Base-by-base conservation (phyloP, 805 yeast species). In the Candida argentea region DNA sequence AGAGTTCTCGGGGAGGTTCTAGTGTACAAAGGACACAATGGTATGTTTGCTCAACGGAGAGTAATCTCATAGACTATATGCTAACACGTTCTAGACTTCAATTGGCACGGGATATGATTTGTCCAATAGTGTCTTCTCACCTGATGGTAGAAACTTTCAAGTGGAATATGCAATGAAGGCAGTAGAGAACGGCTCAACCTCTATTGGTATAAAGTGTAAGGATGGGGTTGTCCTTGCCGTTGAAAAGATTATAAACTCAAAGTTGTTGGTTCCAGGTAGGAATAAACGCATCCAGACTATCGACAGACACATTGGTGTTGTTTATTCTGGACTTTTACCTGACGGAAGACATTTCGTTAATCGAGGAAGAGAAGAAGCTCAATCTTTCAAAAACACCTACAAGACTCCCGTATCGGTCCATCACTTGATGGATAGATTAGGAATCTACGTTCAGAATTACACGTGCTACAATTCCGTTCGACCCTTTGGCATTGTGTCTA, bases 61-160 rank as follows among this genome's bases (percentile, higher is more conserved):
- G n/a, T n/a, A n/a, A n/a, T n/a, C n/a, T n/a, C n/a, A n/a, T n/a
- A n/a, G n/a, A n/a, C n/a, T n/a, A n/a, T n/a, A n/a, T n/a, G n/a
- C n/a, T n/a, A n/a, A n/a, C 34, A 38, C 42, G 13, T 11, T 19
- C 8, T 25, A 36, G 89, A 81, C 97, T 22, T 91, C 98, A 26
- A 87, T 91, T 44, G 99, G 99, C 44, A 91, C 99, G 16, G 99
- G 99, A 12, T 91, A 91, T 74, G 99, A 91, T 68, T 76, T 91
- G 50, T 85, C 96, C 19, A 91, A 91, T 65, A 79, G 94, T 61
- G 95, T 89, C 37, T 91, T 91, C 62, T 76, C 85, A 31, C 89
- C 89, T 56, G 95, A 85, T 52, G 94, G 94, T 22, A 72, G 94
- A 62, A 84, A 83, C 55, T 91, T 91, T 64, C 99, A 91, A 57